Base-by-base conservation (phyloP, 352 stramenopile genomes). In the Pythium monospermum region DNA sequence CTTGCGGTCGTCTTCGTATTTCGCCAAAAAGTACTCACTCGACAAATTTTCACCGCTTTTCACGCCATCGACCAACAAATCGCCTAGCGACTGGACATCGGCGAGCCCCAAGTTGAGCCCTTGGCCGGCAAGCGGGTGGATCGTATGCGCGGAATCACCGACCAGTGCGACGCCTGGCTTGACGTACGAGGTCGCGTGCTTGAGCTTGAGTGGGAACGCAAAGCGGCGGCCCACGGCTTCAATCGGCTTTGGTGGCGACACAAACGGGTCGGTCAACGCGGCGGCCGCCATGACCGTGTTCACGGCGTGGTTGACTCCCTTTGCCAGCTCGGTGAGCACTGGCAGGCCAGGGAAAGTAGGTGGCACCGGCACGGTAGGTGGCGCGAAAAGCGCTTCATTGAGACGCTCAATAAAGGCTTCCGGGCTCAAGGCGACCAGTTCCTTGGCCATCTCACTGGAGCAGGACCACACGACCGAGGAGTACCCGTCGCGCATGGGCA, bases 91-190 rank as follows among this genome's bases (percentile, higher is more conserved):
- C 36, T 86, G 53, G 6, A 97, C 92, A 69, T 98, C 95, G 32
- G 71, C 86, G 22, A 98, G 67, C 15, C 95, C 95, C 39, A 98
- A 69, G 80, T 98, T 98, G 37, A 98, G 71, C 10, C 93, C 93
- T 72, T 98, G 95, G 35, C 95, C 95, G 3, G 94, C 94, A 54
- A 98, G 91, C 28, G 95, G 95, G 73, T 98, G 95, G 49, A 98
- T 94, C 36, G 92, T 95, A 75, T 98, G 95, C 26, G 95, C 95
- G 6, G 95, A 96, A 77, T 98, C 95, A 43, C 95, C 95, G 13
- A 98, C 76, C 39, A 98, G 70, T 8, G 89, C 92, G 26, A 98
- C 67, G 31, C 90, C 74, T 0, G 75, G 71, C 57, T 87, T 86
- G 25, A 89, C 82, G 73, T 97, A 97, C 55, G 75, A 73, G 22